Base-by-base conservation (phyloP, 768 basidiomycete species). In the Mycena indigotica region DNA sequence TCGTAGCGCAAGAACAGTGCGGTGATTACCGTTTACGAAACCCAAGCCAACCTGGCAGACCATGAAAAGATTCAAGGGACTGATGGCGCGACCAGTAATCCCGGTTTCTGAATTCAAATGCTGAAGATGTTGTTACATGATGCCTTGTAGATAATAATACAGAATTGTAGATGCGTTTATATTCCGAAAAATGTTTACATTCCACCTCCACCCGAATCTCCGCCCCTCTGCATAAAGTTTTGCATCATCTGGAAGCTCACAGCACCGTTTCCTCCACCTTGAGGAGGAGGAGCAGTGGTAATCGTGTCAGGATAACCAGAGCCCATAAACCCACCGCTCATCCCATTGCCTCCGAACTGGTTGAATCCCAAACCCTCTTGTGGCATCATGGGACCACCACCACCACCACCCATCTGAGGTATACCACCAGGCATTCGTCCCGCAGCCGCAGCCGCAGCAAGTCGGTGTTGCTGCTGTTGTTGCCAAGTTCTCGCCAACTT, bases 21-120 rank as follows among this genome's bases (percentile, higher is more conserved):
- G 1, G 80, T 92, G 35, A 82, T 95, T 54, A 88, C 93, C 0
- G 85, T 96, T 13, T 97, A 96, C 65, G 95, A 97, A 71, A 74
- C 89, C 0, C 88, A 90, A 62, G 90, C 95, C 8, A 94, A 93
- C 62, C 75, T 89, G 28, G 89, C 92, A 1, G 95, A 96, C 69
- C 95, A 96, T 63, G 80, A 85, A 58, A 93, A 92, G 73, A 89
- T 93, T 48, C 86, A 85, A 66, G 91, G 92, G n/a, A 86, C 82
- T 44, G 86, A 87, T 30, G 84, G 85, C 8, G 78, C 76, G 58
- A 76, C 84, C 61, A 83, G 72, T 58, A 69, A 77, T 32, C 77
- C 84, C 5, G 79, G 79, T 45, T 61, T 62, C 52, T 71, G 64
- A 65, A 21, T 21, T 25, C 39, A 40, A 39, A 19, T 56, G 41